These are phyloP conservation scores for Gyromitra esculenta DNA, from an alignment of 2,329 filamentous ascomycete species.

Conservation along the genomic window DNA sequence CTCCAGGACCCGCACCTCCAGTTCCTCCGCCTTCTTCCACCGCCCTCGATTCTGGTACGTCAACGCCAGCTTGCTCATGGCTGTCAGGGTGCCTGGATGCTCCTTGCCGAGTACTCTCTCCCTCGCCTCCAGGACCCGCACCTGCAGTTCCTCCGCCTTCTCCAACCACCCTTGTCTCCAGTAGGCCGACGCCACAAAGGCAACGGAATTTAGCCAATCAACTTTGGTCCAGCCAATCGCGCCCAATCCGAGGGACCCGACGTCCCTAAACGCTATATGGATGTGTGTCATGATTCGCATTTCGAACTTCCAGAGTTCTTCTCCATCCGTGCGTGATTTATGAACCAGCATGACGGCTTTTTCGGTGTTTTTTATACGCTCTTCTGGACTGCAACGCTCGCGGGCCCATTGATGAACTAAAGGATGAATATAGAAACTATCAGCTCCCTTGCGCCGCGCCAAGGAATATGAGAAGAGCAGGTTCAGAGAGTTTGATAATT, in stretches of 20 bases:
- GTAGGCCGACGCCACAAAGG: not conserved
- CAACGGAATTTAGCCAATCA: not conserved
- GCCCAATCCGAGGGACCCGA: not conserved
- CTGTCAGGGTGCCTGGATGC: conserved; percentile 53
- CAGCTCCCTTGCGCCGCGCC: conserved; percentile 34
- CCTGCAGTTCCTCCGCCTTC: conserved; percentile 28
- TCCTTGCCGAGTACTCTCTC: conserved; percentile 26
- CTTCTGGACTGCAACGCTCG: conserved; percentile 60
- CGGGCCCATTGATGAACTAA: conserved; percentile 34
- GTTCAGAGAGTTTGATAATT: conserved; percentile 55
- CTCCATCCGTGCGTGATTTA: not conserved
- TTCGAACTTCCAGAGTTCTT: conserved; percentile 55
- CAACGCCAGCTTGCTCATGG: conserved; percentile 35
- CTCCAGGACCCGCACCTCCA: conserved; percentile 3
- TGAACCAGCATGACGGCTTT: conserved; percentile 14
- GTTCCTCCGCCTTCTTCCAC: conserved; percentile 29
- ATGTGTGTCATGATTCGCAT: conserved; percentile 36
- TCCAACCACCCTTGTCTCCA: conserved; percentile 21
- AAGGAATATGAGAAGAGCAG: conserved; percentile 48
- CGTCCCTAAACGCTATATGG: not conserved
- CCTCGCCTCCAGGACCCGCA: conserved; percentile 4
- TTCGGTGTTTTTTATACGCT: conserved; percentile 63
- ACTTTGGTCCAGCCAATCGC: not conserved
- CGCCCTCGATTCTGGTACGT: conserved; percentile 21
- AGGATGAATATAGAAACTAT: conserved; percentile 36